A percentile compares a stretch with the other conserved stretches of the same genome.
These are phyloP conservation scores for Heliosperma pusillum DNA, from an alignment of 148 eudicot genomes.

Conservation along the genomic window DNA sequence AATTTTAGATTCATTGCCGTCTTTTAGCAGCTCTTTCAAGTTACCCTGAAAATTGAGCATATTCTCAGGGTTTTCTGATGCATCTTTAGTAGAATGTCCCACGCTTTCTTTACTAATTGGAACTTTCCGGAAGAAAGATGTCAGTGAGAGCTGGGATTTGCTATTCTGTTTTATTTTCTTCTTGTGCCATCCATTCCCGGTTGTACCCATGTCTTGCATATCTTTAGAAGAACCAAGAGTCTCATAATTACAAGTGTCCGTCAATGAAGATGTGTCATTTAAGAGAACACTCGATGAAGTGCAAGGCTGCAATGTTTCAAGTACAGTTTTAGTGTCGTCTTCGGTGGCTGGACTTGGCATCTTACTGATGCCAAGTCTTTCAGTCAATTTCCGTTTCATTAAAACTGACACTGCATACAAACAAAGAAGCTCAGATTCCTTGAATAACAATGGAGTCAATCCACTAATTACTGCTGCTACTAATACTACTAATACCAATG, in stretches of 20 bases:
- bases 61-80: conserved; percentile 31
- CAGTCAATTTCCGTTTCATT: conserved; percentile 52
- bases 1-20: conserved; percentile 17
- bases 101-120: conserved; percentile 21
- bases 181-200: conserved; percentile 33
- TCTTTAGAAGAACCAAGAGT: conserved; percentile 9
- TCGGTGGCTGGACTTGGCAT: conserved; percentile 28
- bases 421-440: conserved; percentile 8
- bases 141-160: conserved; percentile 75
- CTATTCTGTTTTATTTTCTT: conserved; percentile 63
- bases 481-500: too few species aligned
- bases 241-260: not conserved
- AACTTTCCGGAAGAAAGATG: conserved; percentile 67
- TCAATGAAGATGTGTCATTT: conserved; percentile 13
- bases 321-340: conserved; percentile 21
- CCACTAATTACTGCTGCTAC: too few species aligned
- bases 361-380: conserved; percentile 31
- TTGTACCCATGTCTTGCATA: conserved; percentile 19
- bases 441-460: not conserved
- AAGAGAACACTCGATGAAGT: conserved; percentile 19
- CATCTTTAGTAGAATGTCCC: conserved; percentile 22
- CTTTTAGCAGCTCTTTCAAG: conserved; percentile 21
- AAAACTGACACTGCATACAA: conserved; percentile 68
- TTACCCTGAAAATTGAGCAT: conserved; percentile 23
- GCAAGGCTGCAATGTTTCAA: conserved; percentile 25